Evolutionary conservation across 306 rosid species (phyloP).

Genomic region (Castanea mollissima): DNA sequence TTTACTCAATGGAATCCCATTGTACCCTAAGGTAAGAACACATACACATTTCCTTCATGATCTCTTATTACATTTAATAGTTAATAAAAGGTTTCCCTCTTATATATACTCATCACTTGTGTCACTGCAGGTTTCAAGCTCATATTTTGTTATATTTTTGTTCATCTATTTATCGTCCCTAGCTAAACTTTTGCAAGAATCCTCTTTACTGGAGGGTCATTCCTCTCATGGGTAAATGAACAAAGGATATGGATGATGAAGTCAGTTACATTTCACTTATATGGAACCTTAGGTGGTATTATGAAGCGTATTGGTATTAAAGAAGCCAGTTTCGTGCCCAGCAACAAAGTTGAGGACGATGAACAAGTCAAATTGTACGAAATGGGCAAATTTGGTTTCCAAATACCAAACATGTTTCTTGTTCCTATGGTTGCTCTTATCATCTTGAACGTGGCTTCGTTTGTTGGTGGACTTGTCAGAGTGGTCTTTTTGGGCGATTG

Average conservation of each 20-base stretch:
- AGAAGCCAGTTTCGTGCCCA: conserved; percentile 54
- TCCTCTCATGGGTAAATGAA: conserved; percentile 42
- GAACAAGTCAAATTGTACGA: conserved; percentile 45
- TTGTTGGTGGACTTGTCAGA: conserved; percentile 39
- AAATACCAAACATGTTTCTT: conserved; percentile 46
- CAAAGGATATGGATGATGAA: conserved; percentile 68
- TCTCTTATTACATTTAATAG: background rate
- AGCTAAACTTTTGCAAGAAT: conserved; percentile 42
- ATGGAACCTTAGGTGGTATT: conserved; percentile 56
- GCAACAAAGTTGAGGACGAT: conserved; percentile 49
- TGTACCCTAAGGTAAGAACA: conserved; percentile 64
- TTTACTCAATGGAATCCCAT: conserved; percentile 48
- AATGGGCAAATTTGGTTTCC: conserved; percentile 51
- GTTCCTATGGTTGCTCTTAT: conserved; percentile 53
- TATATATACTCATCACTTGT: background rate
- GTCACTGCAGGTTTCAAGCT: conserved; percentile 47
- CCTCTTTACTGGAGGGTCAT: conserved; percentile 43
- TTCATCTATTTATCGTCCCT: conserved; percentile 41
- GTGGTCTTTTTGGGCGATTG: conserved; percentile 28
- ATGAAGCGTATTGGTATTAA: conserved; percentile 50
- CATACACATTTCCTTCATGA: background rate
- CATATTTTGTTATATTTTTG: conserved; percentile 30
- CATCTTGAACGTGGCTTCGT: conserved; percentile 40
- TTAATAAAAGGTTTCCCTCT: background rate
- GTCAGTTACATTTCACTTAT: conserved; percentile 41